Base-by-base conservation (phyloP, 305 asterid species). In the Rubia tinctorum region DNA sequence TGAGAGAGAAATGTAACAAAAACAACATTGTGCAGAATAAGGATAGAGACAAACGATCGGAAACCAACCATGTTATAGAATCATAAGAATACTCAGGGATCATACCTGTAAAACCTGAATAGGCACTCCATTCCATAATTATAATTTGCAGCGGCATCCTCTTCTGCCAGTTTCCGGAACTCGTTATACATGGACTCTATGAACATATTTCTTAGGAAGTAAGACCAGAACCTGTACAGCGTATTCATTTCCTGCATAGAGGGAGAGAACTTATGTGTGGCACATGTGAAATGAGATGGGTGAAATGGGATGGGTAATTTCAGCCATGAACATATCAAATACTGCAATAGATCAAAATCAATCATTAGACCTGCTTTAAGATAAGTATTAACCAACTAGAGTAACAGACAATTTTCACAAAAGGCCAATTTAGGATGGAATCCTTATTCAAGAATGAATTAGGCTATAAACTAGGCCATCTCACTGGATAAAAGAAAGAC, bases 201-300 rank as follows among this genome's bases (percentile, higher is more conserved):
- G 85, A 85, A 90, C 81, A 86, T 84, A 82, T 86, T 66, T 76
- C 97, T 85, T 64, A 94, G 80, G 82, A 90, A 94, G 85, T 87
- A 91, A 56, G 89, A 90, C 98, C 98, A 94, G 77, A 91, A 94
- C 83, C 91, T 82, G 84, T 94, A 94, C 44, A 94, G 80, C 22
- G 89, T 89, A 85, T 91, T 94, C 97, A 94, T 94, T 89, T 89
- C 97, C 97, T 94, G 92, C 95, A 88, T 20, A 40, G 43, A 82
- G 66, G 51, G 65, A 59, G 27, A 13, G 69, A 59, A 43, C 8
- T 8, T 15, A 45, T 13, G 14, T 8, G 45, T 13, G 23, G 22
- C 34, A 10, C 45, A 42, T 13, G 58, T 56, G 18, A 17, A 67
- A 73, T 27, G 15, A 37, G 62, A 14, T 43, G 12, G 20, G 40